Base-by-base conservation (phyloP, 331 rosid genomes). In the Rosa hybrid region DNA sequence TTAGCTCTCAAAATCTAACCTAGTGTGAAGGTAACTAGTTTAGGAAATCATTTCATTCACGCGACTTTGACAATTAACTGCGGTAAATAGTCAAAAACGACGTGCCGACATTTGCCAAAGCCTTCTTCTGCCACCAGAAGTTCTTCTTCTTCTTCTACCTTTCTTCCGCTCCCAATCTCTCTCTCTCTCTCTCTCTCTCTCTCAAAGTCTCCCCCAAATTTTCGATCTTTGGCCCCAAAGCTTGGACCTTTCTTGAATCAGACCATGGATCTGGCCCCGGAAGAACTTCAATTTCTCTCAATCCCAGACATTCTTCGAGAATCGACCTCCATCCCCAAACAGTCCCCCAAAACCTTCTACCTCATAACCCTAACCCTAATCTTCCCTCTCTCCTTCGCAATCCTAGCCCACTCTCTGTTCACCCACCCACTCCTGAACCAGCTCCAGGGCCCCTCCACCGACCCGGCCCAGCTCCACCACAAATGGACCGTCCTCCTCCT, bases 381-480 rank as follows among this genome's bases (percentile, higher is more conserved):
- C 25, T 93, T 96, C 65, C 99, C 99, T 12, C 97, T 96, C 23
- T 91, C 98, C 2, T 96, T 96, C 25, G 99, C 98, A 21, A 91
- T 93, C 80, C 64, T 96, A 14, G 98, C 99, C 8, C 98, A 93
- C 86, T 89, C 99, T 0, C 94, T 96, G 78, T 96, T 93, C 92
- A 93, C 99, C n/a, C 97, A 92, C 80, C 98, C 98, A 0, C 77
- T 96, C 39, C 81, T 96, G 1, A 46, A 80, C 0, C 94, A 93
- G 76, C 91, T 96, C 69, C 90, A 96, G 69, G 78, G 78, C 42
- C 97, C 96, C 0, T 82, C 82, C 53, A 34, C 87, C 12, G 97
- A 91, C 74, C 91, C 94, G 4, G 71, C 85, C 16, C 91, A 91
- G 57, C 75, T 89, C 84, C 71, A 83, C 18, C 99, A 90, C 27